phyloP scores from a whole-genome alignment of 1,284 basidiomycete genomes.

The Phellinidium pouzarii region DNA sequence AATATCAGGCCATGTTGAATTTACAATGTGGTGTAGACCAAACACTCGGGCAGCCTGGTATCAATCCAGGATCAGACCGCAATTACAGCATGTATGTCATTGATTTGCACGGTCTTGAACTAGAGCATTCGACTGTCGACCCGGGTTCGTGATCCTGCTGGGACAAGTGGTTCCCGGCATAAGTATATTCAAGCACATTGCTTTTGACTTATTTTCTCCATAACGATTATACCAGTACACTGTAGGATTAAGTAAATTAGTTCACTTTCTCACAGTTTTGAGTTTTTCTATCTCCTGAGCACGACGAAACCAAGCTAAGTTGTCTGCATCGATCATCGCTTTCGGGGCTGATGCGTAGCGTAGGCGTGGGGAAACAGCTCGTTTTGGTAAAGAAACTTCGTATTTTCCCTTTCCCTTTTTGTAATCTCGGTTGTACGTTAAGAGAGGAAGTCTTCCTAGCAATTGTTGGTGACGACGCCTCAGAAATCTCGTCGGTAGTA shows the following conservation, averaged over 20 bases:
- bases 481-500: constrained; percentile 51
- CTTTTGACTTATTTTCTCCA: too few species aligned
- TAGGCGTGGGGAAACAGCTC: constrained; percentile 23
- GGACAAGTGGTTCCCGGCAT: not conserved
- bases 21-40: constrained; percentile 80
- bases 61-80: constrained; percentile 50
- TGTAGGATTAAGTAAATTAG: constrained; percentile 7
- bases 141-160: not conserved
- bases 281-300: constrained; percentile 18
- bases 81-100: constrained; percentile 77
- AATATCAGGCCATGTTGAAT: constrained; percentile 85
- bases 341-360: constrained; percentile 18
- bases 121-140: constrained; percentile 39
- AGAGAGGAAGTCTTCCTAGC: constrained; percentile 48
- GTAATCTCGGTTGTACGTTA: constrained; percentile 29
- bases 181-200: too few species aligned
- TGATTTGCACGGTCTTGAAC: constrained; percentile 72
- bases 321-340: constrained; percentile 25
- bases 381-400: constrained; percentile 28
- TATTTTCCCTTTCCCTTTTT: constrained; percentile 21
- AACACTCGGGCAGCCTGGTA: constrained; percentile 40
- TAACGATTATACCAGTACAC: not conserved
- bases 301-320: constrained; percentile 31
- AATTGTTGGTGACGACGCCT: constrained; percentile 59
- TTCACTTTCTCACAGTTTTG: constrained; percentile 1